A percentile compares a stretch with the other conserved stretches of the same genome.
phyloP scores from a whole-genome alignment of 2,329 filamentous ascomycete species.

The Mollisia scopiformis region DNA sequence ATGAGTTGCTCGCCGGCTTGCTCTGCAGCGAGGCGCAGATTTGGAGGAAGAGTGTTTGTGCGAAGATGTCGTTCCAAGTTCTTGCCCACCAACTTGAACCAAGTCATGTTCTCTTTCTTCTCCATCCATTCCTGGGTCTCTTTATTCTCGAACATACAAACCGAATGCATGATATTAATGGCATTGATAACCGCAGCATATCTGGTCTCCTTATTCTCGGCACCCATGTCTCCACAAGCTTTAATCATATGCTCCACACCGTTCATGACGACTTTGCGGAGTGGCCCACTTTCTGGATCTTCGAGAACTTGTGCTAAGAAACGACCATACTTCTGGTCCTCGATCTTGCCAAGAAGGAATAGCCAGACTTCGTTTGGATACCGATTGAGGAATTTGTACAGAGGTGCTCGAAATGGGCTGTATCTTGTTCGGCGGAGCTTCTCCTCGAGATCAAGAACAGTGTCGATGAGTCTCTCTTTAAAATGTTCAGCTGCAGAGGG shows the following conservation, averaged over 20 bases:
- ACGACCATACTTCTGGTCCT: slow-evolving; percentile 85
- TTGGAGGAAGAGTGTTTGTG: slow-evolving; percentile 68
- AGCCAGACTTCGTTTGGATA: slow-evolving; percentile 88
- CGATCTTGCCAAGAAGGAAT: slow-evolving; percentile 77
- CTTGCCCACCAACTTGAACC: slow-evolving; percentile 70
- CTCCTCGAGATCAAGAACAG: slow-evolving; percentile 85
- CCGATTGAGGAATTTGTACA: slow-evolving; percentile 91
- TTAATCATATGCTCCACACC: slow-evolving; percentile 75
- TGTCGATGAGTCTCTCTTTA: slow-evolving; percentile 86
- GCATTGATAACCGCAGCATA: slow-evolving; percentile 79
- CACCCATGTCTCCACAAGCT: slow-evolving; percentile 64
- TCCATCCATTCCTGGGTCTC: slow-evolving; percentile 72
- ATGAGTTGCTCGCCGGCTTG: slow-evolving; percentile 90
- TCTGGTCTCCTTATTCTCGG: slow-evolving; percentile 69
- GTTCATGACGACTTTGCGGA: slow-evolving; percentile 75
- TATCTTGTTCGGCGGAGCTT: slow-evolving; percentile 83
- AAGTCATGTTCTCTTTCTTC: slow-evolving; percentile 61
- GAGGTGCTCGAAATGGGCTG: slow-evolving; percentile 87
- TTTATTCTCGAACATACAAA: slow-evolving; percentile 64
- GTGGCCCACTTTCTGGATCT: slow-evolving; percentile 71
- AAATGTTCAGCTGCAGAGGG: slow-evolving; percentile 89
- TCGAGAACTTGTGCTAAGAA: slow-evolving; percentile 87
- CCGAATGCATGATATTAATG: slow-evolving; percentile 81
- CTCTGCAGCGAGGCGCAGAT: slow-evolving; percentile 80
- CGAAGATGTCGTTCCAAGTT: slow-evolving; percentile 78